Evolutionary conservation across 805 yeast species (phyloP), one percentile per base, ranked within the genome.

Genomic region (Tetrapisispora phaffii): DNA sequence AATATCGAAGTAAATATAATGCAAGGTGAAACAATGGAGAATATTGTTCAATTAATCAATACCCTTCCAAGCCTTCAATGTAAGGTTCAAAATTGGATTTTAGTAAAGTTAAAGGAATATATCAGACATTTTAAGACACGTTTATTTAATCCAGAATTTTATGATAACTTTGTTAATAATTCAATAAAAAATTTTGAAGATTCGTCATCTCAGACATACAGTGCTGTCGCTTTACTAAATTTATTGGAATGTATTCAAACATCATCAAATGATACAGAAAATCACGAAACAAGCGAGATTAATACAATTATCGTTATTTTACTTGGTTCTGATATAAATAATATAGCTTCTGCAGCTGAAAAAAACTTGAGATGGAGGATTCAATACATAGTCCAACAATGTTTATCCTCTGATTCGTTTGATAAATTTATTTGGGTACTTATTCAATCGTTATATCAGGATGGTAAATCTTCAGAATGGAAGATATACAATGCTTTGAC

Each of bases 361-460:
- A 49, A 51, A 34, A 21, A 59, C 33, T 55, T 79, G 16, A 71
- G 80, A 48, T 82, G 86, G 87, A 73, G 78, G 61, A 66, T 72
- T 23, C 44, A 53, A 1, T 46, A 53, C 0, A 63, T 77, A 6
- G 50, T 55, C 32, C 34, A 43, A n/a, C 19, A 20, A 3, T 56
- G 59, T 34, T 53, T 42, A 1, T 34, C 49, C 1, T 45, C 51
- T 20, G 40, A 36, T 2, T 24, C 46, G 0, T 52, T 68, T 20
- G 63, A 65, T 38, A n/a, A 37, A 3, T 56, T 65, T 7, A 51
- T 71, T 5, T 80, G 86, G 86, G 52, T 63, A 2, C 47, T 70
- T 2, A 64, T 80, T 8, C 70, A 66, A 44, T 47, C 52, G 0
- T 56, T 77, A 16, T 57, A 65, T 39, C 49, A 50, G 2, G 60